Base-by-base conservation (phyloP, 805 yeast species). In the Zygosaccharomyces kombuchaensis region DNA sequence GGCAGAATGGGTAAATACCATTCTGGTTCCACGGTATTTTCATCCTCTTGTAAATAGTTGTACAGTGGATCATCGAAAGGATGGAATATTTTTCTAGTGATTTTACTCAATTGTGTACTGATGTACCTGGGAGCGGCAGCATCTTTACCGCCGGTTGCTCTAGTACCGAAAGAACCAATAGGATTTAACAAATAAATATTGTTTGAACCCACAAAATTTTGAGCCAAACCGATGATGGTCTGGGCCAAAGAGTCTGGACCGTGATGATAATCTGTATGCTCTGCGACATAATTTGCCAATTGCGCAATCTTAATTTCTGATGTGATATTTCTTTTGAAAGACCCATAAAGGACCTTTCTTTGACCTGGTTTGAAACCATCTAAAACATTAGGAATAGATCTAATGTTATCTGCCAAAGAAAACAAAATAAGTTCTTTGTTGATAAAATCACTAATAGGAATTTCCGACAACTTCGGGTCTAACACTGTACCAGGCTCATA, bases 281-380 rank as follows among this genome's bases (percentile, higher is more conserved):
- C 96, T 21, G 90, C 79, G 36, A 91, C 87, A 58, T 86, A 86
- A 59, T 96, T 96, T 14, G 86, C 91, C 54, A 93, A 75, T 65
- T 86, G 95, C 10, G 93, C 86, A 21, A 93, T 97, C 62, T 90
- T 91, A 56, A 87, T 80, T 66, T 91, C 96, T 32, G 73, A 70
- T 32, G 69, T 77, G 56, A 88, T 70, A 54, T 87, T 89, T 63
- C 87, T 66, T 45, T 86, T 86, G 67, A 89, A 86, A 57, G 90
- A 84, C 45, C 93, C 96, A 64, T 72, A 93, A 55, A 93, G 69
- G 37, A 93, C 95, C 63, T 93, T 93, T 60, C 99, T 80, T 69
- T 93, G 99, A 48, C 96, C 96, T 1, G 99, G 99, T 66, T 93
- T 93, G 54, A 93, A 80, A 0, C 99, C 99, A 70, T 93, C 99